A percentile compares a stretch with the other conserved stretches of the same genome.
phyloP scores from a whole-genome alignment of 169 alveolate genomes.

The Eimeria falciformis region DNA sequence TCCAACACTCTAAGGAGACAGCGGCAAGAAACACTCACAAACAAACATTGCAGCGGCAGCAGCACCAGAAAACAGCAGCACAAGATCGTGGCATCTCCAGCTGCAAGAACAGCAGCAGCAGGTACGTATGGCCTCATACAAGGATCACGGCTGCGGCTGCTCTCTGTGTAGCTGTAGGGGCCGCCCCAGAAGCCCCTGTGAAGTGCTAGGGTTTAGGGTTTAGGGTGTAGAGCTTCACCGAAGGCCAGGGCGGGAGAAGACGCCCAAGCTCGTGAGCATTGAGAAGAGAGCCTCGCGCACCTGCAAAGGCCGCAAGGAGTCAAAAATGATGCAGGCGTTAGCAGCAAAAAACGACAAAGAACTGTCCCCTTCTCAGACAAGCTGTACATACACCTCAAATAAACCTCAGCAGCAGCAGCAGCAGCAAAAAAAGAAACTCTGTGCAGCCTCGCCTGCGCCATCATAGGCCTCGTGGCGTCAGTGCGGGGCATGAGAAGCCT shows the following conservation, averaged over 20 bases:
- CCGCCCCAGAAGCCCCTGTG: too few relatives aligned
- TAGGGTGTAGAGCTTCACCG: background rate
- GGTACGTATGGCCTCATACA: too few relatives aligned
- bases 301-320: background rate
- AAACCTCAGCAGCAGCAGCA: background rate
- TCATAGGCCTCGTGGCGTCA: conserved; percentile 50
- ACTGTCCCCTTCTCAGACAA: background rate
- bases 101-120: background rate
- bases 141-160: too few relatives aligned
- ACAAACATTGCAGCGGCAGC: background rate
- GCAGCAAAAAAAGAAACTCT: background rate
- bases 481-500: conserved; percentile 46
- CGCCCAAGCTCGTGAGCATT: conserved; percentile 47
- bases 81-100: background rate
- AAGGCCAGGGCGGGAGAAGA: conserved; percentile 8
- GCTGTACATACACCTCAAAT: background rate
- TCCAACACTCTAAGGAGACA: conserved; percentile 53
- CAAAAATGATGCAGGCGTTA: background rate
- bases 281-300: conserved; percentile 65
- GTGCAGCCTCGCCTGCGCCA: conserved; percentile 6
- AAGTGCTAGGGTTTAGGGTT: conserved; percentile 15
- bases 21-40: background rate
- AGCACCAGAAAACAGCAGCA: background rate
- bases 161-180: too few relatives aligned
- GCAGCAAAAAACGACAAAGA: background rate